Evolutionary conservation across 192 early-diverging fungal genomes (phyloP), one percentile per base, ranked within the genome.

Genomic region (Backusella morwellensis): DNA sequence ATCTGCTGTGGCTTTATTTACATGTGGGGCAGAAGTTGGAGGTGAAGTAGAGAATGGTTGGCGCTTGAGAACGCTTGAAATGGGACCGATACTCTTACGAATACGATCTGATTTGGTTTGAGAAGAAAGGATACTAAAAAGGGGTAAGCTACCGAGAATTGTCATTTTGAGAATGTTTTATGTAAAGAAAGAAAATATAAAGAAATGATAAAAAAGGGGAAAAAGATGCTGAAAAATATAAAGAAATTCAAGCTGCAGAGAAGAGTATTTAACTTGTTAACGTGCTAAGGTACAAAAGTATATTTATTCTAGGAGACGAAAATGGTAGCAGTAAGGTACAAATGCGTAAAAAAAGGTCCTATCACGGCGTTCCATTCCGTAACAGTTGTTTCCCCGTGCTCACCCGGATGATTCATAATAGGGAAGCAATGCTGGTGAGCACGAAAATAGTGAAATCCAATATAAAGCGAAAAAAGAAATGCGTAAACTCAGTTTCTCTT

Each of bases 11-110:
- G 50, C 47, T 71, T 50, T 35, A 40, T 35, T 44, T 76, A 66
- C n/a, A 40, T 73, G 42, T 42, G 54, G 52, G 44, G 47, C 35
- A 34, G 68, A 42, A 2, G 40, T 34, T 42, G 36, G 40, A 21
- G 54, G 26, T 23, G 77, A 54, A 35, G 69, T 72, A 9, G 68
- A 40, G 29, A 66, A 77, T 7, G 72, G 76, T 50, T 81, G 74
- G 17, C 80, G 72, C 40, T 82, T 82, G 7, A 82, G 66, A 26
- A 75, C 80, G 34, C 63, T 38, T 3, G 80, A 82, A 36, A 81
- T 74, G n/a, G 80, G 80, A 6, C 59, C 72, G 40, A 81, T 81
- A 23, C 80, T 77, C 66, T 81, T 81, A 44, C 75, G 76, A 50
- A 82, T 66, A 50, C 74, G 68, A 68, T 82, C 77, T 26, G 78